phyloP scores from a whole-genome alignment of 2,329 filamentous ascomycete genomes.

The Beauveria sp. region DNA sequence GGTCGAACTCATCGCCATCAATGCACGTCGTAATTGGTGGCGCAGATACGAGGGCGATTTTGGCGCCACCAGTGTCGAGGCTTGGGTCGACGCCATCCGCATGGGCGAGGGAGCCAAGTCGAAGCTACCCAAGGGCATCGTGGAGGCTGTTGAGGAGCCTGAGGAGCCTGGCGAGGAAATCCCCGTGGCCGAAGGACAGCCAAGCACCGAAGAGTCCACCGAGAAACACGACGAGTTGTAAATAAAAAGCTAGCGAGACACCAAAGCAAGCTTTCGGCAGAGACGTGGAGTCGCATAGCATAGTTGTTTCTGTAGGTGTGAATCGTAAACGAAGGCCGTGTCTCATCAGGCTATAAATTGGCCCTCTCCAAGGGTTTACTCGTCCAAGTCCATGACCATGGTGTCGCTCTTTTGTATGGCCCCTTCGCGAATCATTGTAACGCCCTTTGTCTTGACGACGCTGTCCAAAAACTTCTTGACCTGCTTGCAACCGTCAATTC shows the following conservation, averaged over 20 bases:
- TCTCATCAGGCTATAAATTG: constrained; percentile 4
- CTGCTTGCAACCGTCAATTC: constrained; percentile 84
- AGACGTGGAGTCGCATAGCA: neutral
- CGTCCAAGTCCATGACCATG: constrained; percentile 43
- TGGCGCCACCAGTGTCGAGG: constrained; percentile 58
- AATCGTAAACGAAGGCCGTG: neutral
- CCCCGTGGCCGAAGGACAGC: constrained; percentile 14
- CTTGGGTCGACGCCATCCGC: constrained; percentile 85
- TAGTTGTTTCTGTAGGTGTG: neutral
- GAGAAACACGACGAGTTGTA: constrained; percentile 43
- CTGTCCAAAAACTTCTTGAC: constrained; percentile 73
- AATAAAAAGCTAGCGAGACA: constrained; percentile 13
- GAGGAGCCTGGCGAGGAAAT: neutral
- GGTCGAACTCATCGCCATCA: constrained; percentile 72
- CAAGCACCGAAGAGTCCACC: constrained; percentile 10
- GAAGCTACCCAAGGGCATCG: constrained; percentile 58
- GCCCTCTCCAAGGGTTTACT: neutral
- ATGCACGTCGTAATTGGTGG: constrained; percentile 82
- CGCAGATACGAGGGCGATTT: constrained; percentile 60
- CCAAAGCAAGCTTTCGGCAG: neutral
- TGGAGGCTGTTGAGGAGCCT: constrained; percentile 35
- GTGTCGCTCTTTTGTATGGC: constrained; percentile 40
- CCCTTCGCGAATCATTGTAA: constrained; percentile 52
- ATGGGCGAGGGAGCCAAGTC: constrained; percentile 80
- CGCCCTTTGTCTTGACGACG: constrained; percentile 66